Evolutionary conservation across 176 grass and related monocot species (phyloP), one percentile per base, ranked within the genome.

Genomic region (Oryza nivara): DNA sequence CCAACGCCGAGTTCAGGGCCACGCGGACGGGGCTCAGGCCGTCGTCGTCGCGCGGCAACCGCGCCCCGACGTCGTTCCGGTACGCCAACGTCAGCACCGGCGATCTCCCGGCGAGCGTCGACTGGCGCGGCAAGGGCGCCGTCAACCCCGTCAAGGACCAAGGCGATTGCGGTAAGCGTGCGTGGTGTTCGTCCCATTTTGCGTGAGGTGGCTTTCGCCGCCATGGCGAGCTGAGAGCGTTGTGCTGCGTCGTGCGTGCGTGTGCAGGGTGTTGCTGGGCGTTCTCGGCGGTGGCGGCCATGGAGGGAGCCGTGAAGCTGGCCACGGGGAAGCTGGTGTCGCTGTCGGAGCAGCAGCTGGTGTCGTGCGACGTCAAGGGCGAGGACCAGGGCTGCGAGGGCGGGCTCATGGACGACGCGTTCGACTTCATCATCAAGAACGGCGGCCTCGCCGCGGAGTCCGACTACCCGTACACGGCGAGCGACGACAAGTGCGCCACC

Each of bases 201-300:
- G 11, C 11, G 4, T 48, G 46, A 48, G 5, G 5, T 36, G 46
- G 11, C 11, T 12, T 48, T 7, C 3, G 46, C 46, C 46, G 46
- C 11, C 46, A 48, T 48, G 46, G 46, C 25, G 20, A 44, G 19
- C 2, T 13, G 47, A 40, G 49, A 60, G 5, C 4, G 35, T 63
- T 44, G 22, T 23, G 23, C 23, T 23, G 23, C 23, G 23, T 40
- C 23, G 41, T 74, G 35, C 48, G 19, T 36, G 35, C 35, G 35
- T 36, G 35, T 47, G 20, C 44, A 89, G 88, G 80, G 11, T 64
- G 80, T 52, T 91, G 89, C 48, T 91, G 80, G 89, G 85, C 89
- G 6, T 91, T 91, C 80, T 84, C 89, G 6, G 89, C 75, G 36
- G 85, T 6, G 35, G 78, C 85, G 26, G 85, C 78, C 13, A 54